Conservation (phyloP, 2,329 filamentous ascomycete species). For the Beauveria brongniartii region DNA sequence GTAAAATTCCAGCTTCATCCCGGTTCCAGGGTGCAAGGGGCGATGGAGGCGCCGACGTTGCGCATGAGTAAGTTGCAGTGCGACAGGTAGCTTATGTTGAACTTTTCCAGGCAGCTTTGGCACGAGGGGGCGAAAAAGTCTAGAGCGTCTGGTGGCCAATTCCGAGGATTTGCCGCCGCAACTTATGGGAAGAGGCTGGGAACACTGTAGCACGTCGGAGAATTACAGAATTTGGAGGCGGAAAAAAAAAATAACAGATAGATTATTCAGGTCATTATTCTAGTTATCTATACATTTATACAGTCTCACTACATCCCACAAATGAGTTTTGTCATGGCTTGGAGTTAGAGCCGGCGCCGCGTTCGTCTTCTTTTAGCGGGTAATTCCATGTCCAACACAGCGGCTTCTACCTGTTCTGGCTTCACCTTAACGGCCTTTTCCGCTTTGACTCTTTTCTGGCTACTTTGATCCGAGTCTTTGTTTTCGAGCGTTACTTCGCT, state of each 20-base stretch:
- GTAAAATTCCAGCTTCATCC: conserved; percentile 30
- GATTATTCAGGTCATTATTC: too few species aligned
- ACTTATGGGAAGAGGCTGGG: background rate
- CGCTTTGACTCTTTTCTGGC: conserved; percentile 17
- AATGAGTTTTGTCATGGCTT: background rate
- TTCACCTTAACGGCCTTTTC: conserved; percentile 3
- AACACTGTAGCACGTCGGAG: background rate
- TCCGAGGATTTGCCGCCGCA: conserved; percentile 7
- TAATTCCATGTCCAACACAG: conserved; percentile 12
- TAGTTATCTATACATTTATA: background rate
- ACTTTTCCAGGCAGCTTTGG: conserved; percentile 16
- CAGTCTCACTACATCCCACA: background rate
- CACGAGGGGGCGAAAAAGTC: conserved; percentile 26
- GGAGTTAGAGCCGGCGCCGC: background rate
- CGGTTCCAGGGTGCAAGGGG: conserved; percentile 32
- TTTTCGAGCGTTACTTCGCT: background rate
- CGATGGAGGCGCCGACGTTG: conserved; percentile 26
- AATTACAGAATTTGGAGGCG: background rate
- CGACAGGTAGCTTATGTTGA: conserved; percentile 21
- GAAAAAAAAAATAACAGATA: background rate
- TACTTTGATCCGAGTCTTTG: conserved; percentile 12
- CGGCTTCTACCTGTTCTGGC: background rate
- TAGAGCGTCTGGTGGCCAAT: background rate
- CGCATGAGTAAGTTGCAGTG: conserved; percentile 25
- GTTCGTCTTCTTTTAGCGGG: conserved; percentile 8